Evolutionary conservation across 345 rosid species (phyloP), one percentile per base, ranked within the genome.

Genomic region (Arabidopsis suecica): DNA sequence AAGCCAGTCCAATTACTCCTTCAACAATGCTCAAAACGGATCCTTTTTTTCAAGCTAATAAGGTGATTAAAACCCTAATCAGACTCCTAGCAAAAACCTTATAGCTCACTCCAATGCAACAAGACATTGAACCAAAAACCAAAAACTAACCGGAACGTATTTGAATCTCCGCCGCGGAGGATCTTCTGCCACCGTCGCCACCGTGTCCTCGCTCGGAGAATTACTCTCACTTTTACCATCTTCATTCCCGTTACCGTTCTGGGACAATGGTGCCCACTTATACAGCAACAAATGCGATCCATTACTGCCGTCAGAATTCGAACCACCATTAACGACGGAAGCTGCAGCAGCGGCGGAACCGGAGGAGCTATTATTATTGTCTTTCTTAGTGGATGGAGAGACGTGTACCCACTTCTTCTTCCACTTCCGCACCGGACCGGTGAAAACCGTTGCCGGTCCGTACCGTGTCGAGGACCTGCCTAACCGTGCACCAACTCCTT

Each of bases 401-500:
- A 87, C 88, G 77, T 83, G 96, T 83, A 93, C 83, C 99, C 99
- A 95, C 82, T 87, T 83, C 90, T 95, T 95, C 90, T 88, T 92
- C 99, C 99, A 95, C 81, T 81, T 93, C 83, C 99, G 87, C 25
- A 95, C 98, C 69, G 94, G 97, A 0, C 99, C 99, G 11, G 78
- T 90, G 88, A 95, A 95, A 54, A 93, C 98, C 63, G 97, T 87
- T 7, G 99, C 80, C 42, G 99, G 99, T 44, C 98, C 97, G 65
- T 95, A 95, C 49, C 99, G 93, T 18, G 97, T 88, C 78, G 99
- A 95, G 8, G 99, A 90, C 48, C 99, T 88, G 73, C 99, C 99
- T 61, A 88, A 83, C 74, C 99, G 88, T 36, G 90, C 98, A 72
- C 98, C 98, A 18, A 93, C 99, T 79, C 98, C 99, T 83, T 95